Percentiles rank a stretch among this genome's conserved stretches.
Evolutionary conservation across 169 alveolate species (phyloP).

Genomic region (Plasmodium inui): DNA sequence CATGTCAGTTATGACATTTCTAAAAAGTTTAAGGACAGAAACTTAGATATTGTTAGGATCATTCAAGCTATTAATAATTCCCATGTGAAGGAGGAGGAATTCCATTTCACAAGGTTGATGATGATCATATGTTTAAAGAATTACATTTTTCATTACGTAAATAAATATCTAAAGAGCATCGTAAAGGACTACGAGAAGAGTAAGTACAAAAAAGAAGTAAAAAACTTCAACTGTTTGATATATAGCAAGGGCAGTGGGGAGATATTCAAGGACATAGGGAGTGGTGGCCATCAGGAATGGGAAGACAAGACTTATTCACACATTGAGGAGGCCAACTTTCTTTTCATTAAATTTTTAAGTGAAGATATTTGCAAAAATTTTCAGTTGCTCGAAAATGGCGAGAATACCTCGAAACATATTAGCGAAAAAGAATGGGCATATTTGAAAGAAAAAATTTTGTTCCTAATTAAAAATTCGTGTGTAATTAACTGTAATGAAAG

Average conservation of each 20-base stretch:
- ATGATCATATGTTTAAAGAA: conserved; percentile 68
- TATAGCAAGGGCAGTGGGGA: conserved; percentile 28
- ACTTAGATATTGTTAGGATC: conserved; percentile 29
- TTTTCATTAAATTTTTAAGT: conserved; percentile 39
- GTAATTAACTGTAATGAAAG: conserved; percentile 6
- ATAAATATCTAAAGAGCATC: conserved; percentile 25
- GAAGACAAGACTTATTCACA: not conserved
- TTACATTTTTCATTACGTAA: conserved; percentile 29
- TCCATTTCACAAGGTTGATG: conserved; percentile 53
- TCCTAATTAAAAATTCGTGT: conserved; percentile 61
- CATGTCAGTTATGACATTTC: conserved; percentile 31
- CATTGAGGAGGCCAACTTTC: not conserved
- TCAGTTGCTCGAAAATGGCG: conserved; percentile 14
- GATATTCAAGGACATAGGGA: not conserved
- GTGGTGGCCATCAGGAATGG: not conserved
- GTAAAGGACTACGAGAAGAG: conserved; percentile 27
- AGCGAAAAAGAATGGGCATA: conserved; percentile 58
- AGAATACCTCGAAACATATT: conserved; percentile 23
- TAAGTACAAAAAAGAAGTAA: conserved; percentile 56
- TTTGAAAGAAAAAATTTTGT: conserved; percentile 42
- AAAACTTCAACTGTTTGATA: conserved; percentile 40
- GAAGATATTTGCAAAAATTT: conserved; percentile 32
- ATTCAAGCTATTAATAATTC: conserved; percentile 65
- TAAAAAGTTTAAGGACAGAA: conserved; percentile 15
- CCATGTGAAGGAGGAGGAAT: conserved; percentile 34